Base-by-base conservation (phyloP, 2,329 filamentous ascomycete species). In the Epichloe typhina region DNA sequence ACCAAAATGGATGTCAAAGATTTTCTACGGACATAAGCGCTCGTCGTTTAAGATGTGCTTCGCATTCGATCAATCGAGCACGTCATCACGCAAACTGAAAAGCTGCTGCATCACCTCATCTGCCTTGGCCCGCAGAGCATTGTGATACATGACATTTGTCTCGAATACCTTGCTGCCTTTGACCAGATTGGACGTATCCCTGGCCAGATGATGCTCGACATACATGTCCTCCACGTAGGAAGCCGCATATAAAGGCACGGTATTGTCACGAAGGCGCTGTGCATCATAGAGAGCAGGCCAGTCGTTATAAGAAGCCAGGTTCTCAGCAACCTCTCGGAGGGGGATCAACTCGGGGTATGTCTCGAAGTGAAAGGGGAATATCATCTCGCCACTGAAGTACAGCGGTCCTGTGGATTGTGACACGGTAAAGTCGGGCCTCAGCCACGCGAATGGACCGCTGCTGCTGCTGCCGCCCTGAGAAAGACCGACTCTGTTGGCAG, bases 191-290 rank as follows among this genome's bases (percentile, higher is more conserved):
- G 87, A 88, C 15, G 88, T 94, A 58, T 85, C 80, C 58, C 79
- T 75, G 8, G 86, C 84, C 50, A 89, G 70, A 6, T 80, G 79
- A 57, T 79, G 86, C 61, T 94, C 86, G 33, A 97, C 90, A 61
- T 94, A 96, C 86, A 96, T 93, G 63, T 95, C 89, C 55, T 95
- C 84, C 4, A 88, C 65, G 58, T 86, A 97, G 2, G 81, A 84
- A 1, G 86, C 88, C 1, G 89, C 85, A 61, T 93, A 96, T 0
- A 95, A 81, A 0, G 91, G 90, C 0, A 96, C 87, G 52, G 82
- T 74, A 60, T 96, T 96, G 59, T 75, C 77, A 17, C 74, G 76
- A 46, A 96, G 72, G 65, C 86, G 83, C 49, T 79, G 76, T 54
- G 80, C 72, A 60, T 95, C 80, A 64, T 95, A 96, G 4, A 96